Percentiles rank a stretch among this genome's conserved stretches.
These are phyloP conservation scores for Fusarium ambrosium DNA, from an alignment of 2,329 filamentous ascomycete species.

Conservation along the genomic window DNA sequence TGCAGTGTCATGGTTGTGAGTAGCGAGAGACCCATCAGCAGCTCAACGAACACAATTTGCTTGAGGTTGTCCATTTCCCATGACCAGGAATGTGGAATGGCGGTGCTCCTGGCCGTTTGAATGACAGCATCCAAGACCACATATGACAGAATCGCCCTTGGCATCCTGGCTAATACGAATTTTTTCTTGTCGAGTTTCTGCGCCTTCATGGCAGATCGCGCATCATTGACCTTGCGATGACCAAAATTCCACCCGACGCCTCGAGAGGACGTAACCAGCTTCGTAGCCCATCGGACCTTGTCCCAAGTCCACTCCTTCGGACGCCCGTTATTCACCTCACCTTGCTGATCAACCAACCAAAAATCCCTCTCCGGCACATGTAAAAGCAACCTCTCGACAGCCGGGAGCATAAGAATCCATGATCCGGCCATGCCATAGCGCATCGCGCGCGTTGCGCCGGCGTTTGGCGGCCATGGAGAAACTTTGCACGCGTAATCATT, in stretches of 20 bases:
- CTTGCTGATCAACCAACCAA: slow-evolving; percentile 19
- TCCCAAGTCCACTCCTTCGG: slow-evolving; percentile 12
- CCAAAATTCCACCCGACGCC: slow-evolving; percentile 32
- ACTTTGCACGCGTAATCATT: slow-evolving; percentile 15
- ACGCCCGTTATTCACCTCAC: not conserved
- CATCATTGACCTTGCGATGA: slow-evolving; percentile 7
- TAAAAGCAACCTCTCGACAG: slow-evolving; percentile 22
- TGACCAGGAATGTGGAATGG: slow-evolving; percentile 2
- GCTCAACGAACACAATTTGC: not conserved
- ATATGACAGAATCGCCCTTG: slow-evolving; percentile 8
- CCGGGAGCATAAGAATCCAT: slow-evolving; percentile 28
- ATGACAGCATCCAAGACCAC: slow-evolving; percentile 14
- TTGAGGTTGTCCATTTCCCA: slow-evolving; percentile 1
- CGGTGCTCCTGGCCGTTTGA: not conserved
- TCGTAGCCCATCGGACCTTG: slow-evolving; percentile 24
- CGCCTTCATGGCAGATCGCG: not conserved
- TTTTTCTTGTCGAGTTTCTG: not conserved
- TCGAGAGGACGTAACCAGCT: slow-evolving; percentile 15
- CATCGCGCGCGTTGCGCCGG: slow-evolving; percentile 19
- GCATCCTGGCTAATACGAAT: not conserved
- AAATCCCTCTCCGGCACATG: slow-evolving; percentile 23
- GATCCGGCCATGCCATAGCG: slow-evolving; percentile 31
- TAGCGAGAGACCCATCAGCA: slow-evolving; percentile 15
- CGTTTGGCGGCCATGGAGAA: slow-evolving; percentile 26
- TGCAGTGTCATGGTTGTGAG: slow-evolving; percentile 24